Conservation (phyloP, 768 basidiomycete genomes). For the Tephrocybe sp. region DNA sequence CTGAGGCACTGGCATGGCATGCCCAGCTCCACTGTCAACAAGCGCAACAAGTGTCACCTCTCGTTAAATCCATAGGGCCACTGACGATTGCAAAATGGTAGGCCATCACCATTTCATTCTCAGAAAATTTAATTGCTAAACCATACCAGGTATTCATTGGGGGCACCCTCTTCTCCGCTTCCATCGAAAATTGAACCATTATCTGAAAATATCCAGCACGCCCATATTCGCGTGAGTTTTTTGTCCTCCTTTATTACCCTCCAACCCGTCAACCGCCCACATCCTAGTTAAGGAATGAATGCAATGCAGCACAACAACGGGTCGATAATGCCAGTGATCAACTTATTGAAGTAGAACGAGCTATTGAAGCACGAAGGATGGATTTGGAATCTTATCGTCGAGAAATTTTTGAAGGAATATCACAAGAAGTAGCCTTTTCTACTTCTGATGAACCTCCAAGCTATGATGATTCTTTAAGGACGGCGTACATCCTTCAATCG, state of each 20-base stretch:
- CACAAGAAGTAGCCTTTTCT: constrained; percentile 14
- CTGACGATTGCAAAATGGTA: constrained; percentile 41
- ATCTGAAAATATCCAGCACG: constrained; percentile 33
- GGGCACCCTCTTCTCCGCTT: constrained; percentile 13
- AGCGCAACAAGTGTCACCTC: constrained; percentile 34
- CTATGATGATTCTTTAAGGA: constrained; percentile 22
- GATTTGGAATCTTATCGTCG: constrained; percentile 31
- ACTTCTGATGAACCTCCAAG: constrained; percentile 24
- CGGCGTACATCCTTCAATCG: neutral
- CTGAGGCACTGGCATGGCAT: constrained; percentile 35
- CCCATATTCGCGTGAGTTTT: constrained; percentile 31
- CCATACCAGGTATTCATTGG: constrained; percentile 31
- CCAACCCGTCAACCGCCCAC: neutral
- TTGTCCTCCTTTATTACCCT: neutral
- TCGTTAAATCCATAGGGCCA: constrained; percentile 36
- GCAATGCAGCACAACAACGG: constrained; percentile 29
- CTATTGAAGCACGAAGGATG: constrained; percentile 24
- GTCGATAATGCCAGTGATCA: constrained; percentile 28
- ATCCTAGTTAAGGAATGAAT: constrained; percentile 31
- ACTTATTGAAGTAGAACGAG: constrained; percentile 24
- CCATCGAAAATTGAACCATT: constrained; percentile 41
- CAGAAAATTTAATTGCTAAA: neutral
- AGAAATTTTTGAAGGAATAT: constrained; percentile 34
- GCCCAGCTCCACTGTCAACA: constrained; percentile 36
- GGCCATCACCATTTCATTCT: neutral